Evolutionary conservation across 441 rosid genomes (phyloP).

Genomic region (Erysimum pusillum): DNA sequence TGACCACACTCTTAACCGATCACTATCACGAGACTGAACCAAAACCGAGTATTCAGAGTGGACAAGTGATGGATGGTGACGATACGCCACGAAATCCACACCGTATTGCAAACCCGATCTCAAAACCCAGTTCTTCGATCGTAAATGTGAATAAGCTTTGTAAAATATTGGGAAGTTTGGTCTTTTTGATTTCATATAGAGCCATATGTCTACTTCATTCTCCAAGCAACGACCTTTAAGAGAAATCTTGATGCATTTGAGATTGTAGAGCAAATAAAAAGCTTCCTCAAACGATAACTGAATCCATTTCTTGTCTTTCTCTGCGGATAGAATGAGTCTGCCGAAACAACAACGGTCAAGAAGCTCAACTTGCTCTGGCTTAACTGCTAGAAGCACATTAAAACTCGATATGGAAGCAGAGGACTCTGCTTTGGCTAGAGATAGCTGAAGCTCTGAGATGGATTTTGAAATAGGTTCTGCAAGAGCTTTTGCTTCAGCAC

Average conservation of each 20-base stretch:
- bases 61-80: slow-evolving; percentile 76
- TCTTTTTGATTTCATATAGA: slow-evolving; percentile 49
- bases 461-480: slow-evolving; percentile 68
- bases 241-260: slow-evolving; percentile 63
- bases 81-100: slow-evolving; percentile 71
- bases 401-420: slow-evolving; percentile 54
- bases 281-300: slow-evolving; percentile 79
- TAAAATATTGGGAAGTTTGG: slow-evolving; percentile 57
- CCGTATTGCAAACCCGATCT: slow-evolving; percentile 74
- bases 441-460: slow-evolving; percentile 57
- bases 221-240: slow-evolving; percentile 46
- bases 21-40: slow-evolving; percentile 54
- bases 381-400: slow-evolving; percentile 56
- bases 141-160: slow-evolving; percentile 72
- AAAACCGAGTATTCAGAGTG: slow-evolving; percentile 77
- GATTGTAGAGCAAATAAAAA: slow-evolving; percentile 58
- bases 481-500: slow-evolving; percentile 62
- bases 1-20: slow-evolving; percentile 69
- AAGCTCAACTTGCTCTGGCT: slow-evolving; percentile 56
- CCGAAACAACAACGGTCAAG: slow-evolving; percentile 68
- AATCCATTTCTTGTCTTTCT: slow-evolving; percentile 69
- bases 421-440: slow-evolving; percentile 53
- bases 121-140: slow-evolving; percentile 70
- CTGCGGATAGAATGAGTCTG: slow-evolving; percentile 52
- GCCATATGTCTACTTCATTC: slow-evolving; percentile 57